phyloP scores from a whole-genome alignment of 2,329 filamentous ascomycete species.

The Aureobasidium sp. region DNA sequence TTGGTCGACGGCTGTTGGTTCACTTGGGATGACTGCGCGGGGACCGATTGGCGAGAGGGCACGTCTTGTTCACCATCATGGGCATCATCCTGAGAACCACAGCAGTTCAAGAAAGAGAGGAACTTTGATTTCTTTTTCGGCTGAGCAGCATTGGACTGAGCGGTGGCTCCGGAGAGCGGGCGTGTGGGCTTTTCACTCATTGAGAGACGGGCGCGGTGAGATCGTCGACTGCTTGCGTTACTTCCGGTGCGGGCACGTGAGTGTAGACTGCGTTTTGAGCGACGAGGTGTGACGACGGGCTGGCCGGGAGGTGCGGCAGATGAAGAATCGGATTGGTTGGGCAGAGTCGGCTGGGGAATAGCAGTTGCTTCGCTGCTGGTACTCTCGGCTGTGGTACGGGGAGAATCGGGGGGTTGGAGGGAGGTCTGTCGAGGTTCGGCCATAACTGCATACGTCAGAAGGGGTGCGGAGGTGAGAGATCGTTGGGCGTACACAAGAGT shows the following conservation, averaged over 20 bases:
- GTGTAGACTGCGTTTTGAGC: conserved; percentile 38
- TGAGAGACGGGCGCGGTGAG: conserved; percentile 30
- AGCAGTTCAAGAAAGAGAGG: conserved; percentile 57
- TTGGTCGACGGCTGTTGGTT: conserved; percentile 46
- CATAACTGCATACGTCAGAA: conserved; percentile 16
- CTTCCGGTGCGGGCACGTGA: conserved; percentile 34
- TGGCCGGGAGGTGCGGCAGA: background rate
- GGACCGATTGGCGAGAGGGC: conserved; percentile 39
- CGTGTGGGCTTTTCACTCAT: conserved; percentile 36
- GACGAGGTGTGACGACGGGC: conserved; percentile 10
- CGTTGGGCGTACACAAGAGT: conserved; percentile 11
- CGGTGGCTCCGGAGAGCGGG: conserved; percentile 28
- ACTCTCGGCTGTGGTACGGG: conserved; percentile 3
- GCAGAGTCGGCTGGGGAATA: background rate
- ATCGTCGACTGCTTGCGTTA: conserved; percentile 41
- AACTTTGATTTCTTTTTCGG: conserved; percentile 38
- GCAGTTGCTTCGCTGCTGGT: conserved; percentile 8
- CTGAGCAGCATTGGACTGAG: conserved; percentile 24
- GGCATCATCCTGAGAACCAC: conserved; percentile 55
- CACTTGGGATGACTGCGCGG: conserved; percentile 30
- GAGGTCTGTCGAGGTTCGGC: conserved; percentile 12
- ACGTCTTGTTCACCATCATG: conserved; percentile 50
- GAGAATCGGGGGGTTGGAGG: conserved; percentile 4
- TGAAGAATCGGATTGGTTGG: background rate
- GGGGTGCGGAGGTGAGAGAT: background rate